Base-by-base conservation (phyloP, 2,329 filamentous ascomycete species). In the Fusarium avenaceum region DNA sequence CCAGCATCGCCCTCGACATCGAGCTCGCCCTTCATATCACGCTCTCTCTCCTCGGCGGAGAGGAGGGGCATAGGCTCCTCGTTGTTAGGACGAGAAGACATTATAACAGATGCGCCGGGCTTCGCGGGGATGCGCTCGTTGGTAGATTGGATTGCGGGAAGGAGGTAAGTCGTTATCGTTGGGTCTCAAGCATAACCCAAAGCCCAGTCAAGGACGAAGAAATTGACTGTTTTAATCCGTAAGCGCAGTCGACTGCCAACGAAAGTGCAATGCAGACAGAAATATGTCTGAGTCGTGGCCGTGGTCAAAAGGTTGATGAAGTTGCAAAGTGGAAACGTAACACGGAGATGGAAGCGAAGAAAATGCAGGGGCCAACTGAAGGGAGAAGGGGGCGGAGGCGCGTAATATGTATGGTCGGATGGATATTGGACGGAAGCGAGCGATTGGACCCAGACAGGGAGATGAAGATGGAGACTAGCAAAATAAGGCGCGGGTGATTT, bases 1-100 rank as follows among this genome's bases (percentile, higher is more conserved):
- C 70, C 75, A 28, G 73, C 70, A 28, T 74, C 72, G 60, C 71
- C 72, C 65, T 80, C 79, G 40, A 80, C 48, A 52, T 80, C 79
- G 33, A 72, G 58, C 26, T 69, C 65, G 39, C 74, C 56, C 69
- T 79, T 79, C 22, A 63, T 57, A 47, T 77, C 76, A 24, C 56
- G 69, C 26, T 77, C 72, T 62, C 73, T 72, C 65, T 77, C 72
- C 57, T 77, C 76, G n/a, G 73, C 55, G 53, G 72, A 72, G 57
- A 79, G 71, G 28, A 77, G 72, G 38, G 74, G 71, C 39, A 75
- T 69, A 42, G 75, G 74, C 60, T 78, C 78, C 43, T 79, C 73
- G 8, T 70, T 69, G 22, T 76, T 71, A 30, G 70, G 74, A 39
- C 73, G 76, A 64, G 77, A 71, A 68, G 77, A 71, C 79, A 80